Percentiles rank a stretch among this genome's conserved stretches.
Conservation (phyloP, 768 basidiomycete genomes). For the Lenzites betulinus region DNA sequence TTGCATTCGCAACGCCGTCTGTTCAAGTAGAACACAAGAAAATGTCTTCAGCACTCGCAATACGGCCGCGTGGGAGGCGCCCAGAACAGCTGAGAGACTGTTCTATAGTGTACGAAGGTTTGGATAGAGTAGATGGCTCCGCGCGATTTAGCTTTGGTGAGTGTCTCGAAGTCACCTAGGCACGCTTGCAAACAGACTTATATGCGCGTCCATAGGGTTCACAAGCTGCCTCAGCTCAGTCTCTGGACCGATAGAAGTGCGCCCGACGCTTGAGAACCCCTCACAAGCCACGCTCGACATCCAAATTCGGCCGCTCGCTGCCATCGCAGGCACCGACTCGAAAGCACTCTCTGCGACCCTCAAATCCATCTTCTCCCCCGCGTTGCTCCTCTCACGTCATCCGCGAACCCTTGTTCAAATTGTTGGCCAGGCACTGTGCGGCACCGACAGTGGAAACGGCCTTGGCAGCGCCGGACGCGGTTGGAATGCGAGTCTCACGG, state of each 20-base stretch:
- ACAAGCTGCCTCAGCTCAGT: slow-evolving; percentile 63
- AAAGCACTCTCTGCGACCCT: slow-evolving; percentile 59
- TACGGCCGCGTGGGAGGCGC: slow-evolving; percentile 39
- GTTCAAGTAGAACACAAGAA: neutral
- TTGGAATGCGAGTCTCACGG: slow-evolving; percentile 49
- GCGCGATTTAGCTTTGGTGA: slow-evolving; percentile 69
- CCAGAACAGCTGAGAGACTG: slow-evolving; percentile 39
- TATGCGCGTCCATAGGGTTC: slow-evolving; percentile 34
- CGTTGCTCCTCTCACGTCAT: slow-evolving; percentile 62
- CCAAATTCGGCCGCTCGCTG: slow-evolving; percentile 64
- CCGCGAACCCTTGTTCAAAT: slow-evolving; percentile 78
- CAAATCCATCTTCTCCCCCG: slow-evolving; percentile 57
- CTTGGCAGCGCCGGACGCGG: slow-evolving; percentile 27
- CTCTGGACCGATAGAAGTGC: slow-evolving; percentile 80
- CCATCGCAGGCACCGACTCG: slow-evolving; percentile 68
- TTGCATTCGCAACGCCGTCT: too few species aligned
- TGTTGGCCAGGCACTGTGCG: slow-evolving; percentile 64
- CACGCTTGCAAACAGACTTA: neutral
- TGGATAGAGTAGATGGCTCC: slow-evolving; percentile 77
- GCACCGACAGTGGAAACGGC: slow-evolving; percentile 27
- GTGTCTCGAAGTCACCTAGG: slow-evolving; percentile 7
- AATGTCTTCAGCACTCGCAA: neutral
- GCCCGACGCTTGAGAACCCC: slow-evolving; percentile 67
- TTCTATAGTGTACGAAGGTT: slow-evolving; percentile 53
- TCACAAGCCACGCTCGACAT: slow-evolving; percentile 78